These are phyloP conservation scores for Sporobolomyces roseus DNA, from an alignment of 768 basidiomycete genomes.

Conservation along the genomic window DNA sequence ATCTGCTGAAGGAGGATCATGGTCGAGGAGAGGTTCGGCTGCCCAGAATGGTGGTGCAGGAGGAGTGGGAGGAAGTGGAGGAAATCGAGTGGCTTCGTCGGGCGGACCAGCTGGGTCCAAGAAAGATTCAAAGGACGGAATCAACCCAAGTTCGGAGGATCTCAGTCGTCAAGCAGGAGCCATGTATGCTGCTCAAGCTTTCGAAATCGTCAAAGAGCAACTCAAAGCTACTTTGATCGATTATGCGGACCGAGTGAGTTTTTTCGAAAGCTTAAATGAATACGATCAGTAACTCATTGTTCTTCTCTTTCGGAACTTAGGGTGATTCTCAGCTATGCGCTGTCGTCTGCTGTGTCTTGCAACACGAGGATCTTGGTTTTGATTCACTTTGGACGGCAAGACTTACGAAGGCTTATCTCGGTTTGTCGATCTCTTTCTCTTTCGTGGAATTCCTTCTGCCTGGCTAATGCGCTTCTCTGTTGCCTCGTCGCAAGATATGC, in stretches of 20 bases:
- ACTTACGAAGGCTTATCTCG: slow-evolving; percentile 35
- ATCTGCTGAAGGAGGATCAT: slow-evolving; percentile 13
- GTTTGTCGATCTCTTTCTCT: background rate
- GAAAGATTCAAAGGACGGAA: background rate
- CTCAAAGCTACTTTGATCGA: slow-evolving; percentile 20
- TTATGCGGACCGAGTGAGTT: slow-evolving; percentile 38
- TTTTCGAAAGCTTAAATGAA: no score
- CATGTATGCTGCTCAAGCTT: background rate
- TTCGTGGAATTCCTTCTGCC: background rate
- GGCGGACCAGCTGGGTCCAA: no score
- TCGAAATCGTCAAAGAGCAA: slow-evolving; percentile 26
- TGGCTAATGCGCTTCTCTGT: background rate
- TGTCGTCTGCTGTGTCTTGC: slow-evolving; percentile 15
- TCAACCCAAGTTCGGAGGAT: background rate
- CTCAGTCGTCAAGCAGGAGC: background rate
- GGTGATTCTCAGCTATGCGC: slow-evolving; percentile 39
- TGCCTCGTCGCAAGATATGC: slow-evolving; percentile 16
- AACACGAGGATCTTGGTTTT: slow-evolving; percentile 9
- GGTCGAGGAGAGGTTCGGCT: slow-evolving; percentile 14
- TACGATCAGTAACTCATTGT: no score
- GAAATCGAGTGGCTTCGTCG: no score
- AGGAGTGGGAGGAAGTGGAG: background rate
- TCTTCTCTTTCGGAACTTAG: slow-evolving; percentile 1
- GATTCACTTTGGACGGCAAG: slow-evolving; percentile 28
- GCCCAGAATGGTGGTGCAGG: no score